Evolutionary conservation across 1,284 basidiomycete species (phyloP), one percentile per base, ranked within the genome.

Genomic region (Amylostereum chailletii): DNA sequence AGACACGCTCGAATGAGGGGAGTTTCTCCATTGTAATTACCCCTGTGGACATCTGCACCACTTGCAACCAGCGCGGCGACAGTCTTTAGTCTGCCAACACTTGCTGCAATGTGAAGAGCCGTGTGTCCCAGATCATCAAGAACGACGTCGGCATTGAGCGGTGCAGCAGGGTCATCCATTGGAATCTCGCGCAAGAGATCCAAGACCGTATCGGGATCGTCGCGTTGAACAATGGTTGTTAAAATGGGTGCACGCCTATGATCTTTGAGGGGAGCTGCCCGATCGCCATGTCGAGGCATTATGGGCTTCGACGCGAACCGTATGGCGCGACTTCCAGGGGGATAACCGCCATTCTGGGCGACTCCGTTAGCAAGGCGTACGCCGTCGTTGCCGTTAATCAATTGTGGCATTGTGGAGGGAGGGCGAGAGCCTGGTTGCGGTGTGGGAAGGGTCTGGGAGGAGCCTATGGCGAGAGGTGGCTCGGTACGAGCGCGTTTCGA

Each of bases 81-180:
- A 29, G 79, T 80, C 11, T 73, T 68, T 49, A 81, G 72, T 29
- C 88, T 79, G 2, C 85, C 92, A 41, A 98, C 75, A 36, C 93
- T 90, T 4, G 92, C 85, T 1, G 96, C 94, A 62, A 97, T 81
- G 65, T 99, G 96, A 31, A 99, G 73, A 4, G 95, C 86, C 0
- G 93, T 94, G 65, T 99, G 95, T 0, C 93, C 91, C 60, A 94
- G 87, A 55, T 97, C 92, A 61, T 99, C 96, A 37, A 97, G 79
- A 41, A 94, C 76, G 19, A 80, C 75, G 63, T 97, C 89, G 45
- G 89, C 70, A 54, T 93, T 90, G 45, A 83, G 57, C 42, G 64
- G 56, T 53, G 57, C 47, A 58, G 53, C 56, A 27, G 62, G 59
- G 46, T 74, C 71, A 53, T 81, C 74, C 6, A 75, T 69, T 6